Base-by-base conservation (phyloP, 371 early-diverging fungal species). In the Syncephalastrum sp. region DNA sequence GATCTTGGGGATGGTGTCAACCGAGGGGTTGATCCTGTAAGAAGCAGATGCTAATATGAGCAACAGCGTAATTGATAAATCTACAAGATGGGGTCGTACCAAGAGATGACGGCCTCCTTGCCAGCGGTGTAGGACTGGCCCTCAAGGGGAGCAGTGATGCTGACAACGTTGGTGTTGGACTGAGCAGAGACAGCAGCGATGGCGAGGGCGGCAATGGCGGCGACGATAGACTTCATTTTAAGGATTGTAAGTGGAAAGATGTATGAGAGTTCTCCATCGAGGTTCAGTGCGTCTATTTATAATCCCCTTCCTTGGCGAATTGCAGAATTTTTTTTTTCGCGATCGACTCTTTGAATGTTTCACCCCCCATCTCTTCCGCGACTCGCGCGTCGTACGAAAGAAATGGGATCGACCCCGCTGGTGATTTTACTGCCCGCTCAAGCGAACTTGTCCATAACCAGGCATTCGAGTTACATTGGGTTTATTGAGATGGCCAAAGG, bases 211-310 rank as follows among this genome's bases (percentile, higher is more conserved):
- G 65, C 61, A 27, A 60, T 60, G 50, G 60, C 57, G 41, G 61
- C 65, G 38, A 50, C 60, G 17, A 55, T 68, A 47, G 68, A 69
- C 55, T 60, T 60, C 60, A 60, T 60, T 25, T 38, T 45, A 33
- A 33, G 38, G 38, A 33, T 33, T 33, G 21, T 42, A 52, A 52
- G 53, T 33, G 38, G 38, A 33, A 33, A 33, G 38, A 33, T 33
- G 38, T 33, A 33, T 33, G 38, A 33, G 38, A 33, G 38, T 10
- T 12, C 10, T 33, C 38, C 5, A 33, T 2, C 38, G 38, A 33
- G 6, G 10, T 33, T 33, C 38, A 33, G 38, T 33, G 38, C 38
- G 38, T 33, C 38, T 33, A 33, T 33, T 33, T 33, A 33, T 33
- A 33, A 8, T 33, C 38, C 38, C 38, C 38, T 33, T 10, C 38